Conservation (phyloP, 2,329 filamentous ascomycete species). For the Penicillium sp. region DNA sequence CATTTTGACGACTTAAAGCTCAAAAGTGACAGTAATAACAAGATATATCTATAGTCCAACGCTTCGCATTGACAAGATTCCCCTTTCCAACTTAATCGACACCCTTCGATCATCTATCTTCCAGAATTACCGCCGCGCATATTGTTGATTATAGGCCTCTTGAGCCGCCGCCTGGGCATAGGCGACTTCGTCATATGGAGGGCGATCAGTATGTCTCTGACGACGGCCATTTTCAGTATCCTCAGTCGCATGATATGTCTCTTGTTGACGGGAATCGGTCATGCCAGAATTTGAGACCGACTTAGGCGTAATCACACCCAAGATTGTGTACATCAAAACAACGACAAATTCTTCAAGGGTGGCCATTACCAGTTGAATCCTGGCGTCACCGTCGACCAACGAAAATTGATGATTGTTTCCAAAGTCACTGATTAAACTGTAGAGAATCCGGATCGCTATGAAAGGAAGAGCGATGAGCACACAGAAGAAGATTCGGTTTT, state of each 20-base stretch:
- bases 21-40: not conserved
- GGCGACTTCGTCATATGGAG: not conserved
- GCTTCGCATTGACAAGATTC: not conserved
- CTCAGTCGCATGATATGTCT: not conserved
- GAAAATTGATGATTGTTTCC: constrained; percentile 7
- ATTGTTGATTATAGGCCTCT: not conserved
- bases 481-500: constrained; percentile 2
- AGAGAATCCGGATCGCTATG: not conserved
- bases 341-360: constrained; percentile 6
- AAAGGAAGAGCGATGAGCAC: constrained; percentile 6
- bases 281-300: not conserved
- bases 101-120: not conserved
- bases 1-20: not conserved
- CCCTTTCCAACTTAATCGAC: constrained; percentile 26
- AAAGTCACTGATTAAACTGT: constrained; percentile 9
- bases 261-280: not conserved
- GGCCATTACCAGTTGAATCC: constrained; percentile 4
- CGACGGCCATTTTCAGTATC: not conserved
- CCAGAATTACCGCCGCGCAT: not conserved
- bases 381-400: not conserved
- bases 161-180: not conserved
- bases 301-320: constrained; percentile 1
- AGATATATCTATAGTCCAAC: not conserved
- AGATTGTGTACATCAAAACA: constrained; percentile 6
- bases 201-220: not conserved